These are phyloP conservation scores for Apiotrichum domesticum DNA, from an alignment of 1,284 basidiomycete genomes.

Conservation along the genomic window DNA sequence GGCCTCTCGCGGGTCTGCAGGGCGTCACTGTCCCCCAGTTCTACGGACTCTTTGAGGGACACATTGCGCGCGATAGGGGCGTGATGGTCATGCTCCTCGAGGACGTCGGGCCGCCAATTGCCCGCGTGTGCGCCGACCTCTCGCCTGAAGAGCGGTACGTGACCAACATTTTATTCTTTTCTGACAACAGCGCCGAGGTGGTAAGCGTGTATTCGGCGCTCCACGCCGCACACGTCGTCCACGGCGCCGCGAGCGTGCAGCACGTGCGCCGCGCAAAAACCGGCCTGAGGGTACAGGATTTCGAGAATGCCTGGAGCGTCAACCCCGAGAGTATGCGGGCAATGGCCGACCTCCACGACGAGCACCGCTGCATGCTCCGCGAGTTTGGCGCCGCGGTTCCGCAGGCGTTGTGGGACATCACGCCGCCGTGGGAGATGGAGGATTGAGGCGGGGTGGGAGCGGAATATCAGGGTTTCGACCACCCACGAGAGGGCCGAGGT, in stretches of 20 bases:
- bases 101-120: conserved; percentile 1
- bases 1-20: background rate
- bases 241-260: conserved; percentile 4
- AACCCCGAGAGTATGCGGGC: background rate
- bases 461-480: no score
- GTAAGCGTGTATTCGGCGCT: conserved; percentile 1
- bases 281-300: conserved; percentile 1
- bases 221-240: conserved; percentile 4
- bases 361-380: conserved; percentile 2
- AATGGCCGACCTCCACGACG: conserved; percentile 5
- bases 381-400: conserved; percentile 5
- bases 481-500: no score
- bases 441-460: no score
- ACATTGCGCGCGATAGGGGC: background rate
- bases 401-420: background rate
- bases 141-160: background rate
- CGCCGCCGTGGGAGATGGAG: conserved; percentile 6
- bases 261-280: background rate
- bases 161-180: background rate
- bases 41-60: conserved; percentile 3
- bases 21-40: conserved; percentile 2
- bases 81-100: conserved; percentile 6
- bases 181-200: conserved; percentile 4
- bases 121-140: background rate
- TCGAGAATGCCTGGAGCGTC: conserved; percentile 3